Conservation (phyloP, 1,284 basidiomycete species). For the Prillingera fragicola region DNA sequence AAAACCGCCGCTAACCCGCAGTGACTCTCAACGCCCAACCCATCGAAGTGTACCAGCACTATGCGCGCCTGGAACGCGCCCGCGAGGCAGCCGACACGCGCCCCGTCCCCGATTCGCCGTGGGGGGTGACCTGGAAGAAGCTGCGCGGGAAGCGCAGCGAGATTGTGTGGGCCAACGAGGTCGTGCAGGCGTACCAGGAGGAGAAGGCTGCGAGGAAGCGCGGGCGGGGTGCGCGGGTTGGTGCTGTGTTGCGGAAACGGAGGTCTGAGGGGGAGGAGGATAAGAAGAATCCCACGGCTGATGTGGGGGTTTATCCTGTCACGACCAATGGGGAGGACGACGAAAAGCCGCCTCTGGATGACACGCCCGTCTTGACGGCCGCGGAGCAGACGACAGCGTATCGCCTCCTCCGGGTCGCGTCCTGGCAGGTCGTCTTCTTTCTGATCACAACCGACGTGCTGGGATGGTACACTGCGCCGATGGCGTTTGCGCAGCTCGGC, state of each 20-base stretch:
- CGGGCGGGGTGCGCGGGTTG: background rate
- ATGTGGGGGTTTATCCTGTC: background rate
- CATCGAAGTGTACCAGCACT: conserved; percentile 18
- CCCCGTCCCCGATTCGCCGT: conserved; percentile 17
- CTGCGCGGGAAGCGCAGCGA: conserved; percentile 2
- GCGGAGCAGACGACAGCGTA: conserved; percentile 5
- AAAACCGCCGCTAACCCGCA: too few relatives aligned
- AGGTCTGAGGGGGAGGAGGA: background rate
- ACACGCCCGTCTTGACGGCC: background rate
- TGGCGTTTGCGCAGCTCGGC: conserved; percentile 31
- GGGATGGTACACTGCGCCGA: conserved; percentile 40
- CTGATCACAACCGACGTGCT: conserved; percentile 27
- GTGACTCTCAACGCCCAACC: conserved; percentile 6
- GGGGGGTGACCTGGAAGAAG: conserved; percentile 8
- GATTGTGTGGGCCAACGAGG: conserved; percentile 6
- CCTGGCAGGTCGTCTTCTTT: conserved; percentile 21
- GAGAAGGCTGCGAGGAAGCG: background rate
- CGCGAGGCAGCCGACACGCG: conserved; percentile 15
- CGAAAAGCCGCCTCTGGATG: too few relatives aligned
- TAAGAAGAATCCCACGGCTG: background rate
- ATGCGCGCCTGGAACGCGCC: conserved; percentile 13
- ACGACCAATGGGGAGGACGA: background rate
- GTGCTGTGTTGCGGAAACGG: background rate
- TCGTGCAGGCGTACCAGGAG: background rate
- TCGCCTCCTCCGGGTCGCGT: conserved; percentile 13